A percentile compares a stretch with the other conserved stretches of the same genome.
Evolutionary conservation across 2,329 filamentous ascomycete species (phyloP).

Genomic region (Colletotrichum sp.): DNA sequence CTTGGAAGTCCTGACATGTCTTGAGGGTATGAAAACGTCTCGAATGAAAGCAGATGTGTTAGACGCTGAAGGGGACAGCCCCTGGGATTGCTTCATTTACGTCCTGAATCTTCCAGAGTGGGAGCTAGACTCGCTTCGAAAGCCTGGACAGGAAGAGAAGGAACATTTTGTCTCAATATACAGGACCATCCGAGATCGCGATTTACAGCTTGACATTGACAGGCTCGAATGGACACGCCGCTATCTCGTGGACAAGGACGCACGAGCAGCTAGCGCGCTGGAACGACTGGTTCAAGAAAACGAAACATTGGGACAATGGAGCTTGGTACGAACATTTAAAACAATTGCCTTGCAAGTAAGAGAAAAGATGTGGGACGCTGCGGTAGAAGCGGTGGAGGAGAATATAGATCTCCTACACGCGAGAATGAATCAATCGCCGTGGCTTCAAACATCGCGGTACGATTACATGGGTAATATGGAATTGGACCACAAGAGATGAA

Average conservation of each 20-base stretch:
- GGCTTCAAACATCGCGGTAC: background rate
- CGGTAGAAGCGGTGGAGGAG: background rate
- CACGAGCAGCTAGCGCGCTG: background rate
- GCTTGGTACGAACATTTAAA: background rate
- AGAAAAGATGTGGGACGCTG: constrained; percentile 7
- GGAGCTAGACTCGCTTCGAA: background rate
- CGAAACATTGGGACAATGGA: background rate
- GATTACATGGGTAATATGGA: background rate
- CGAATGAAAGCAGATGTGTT: background rate
- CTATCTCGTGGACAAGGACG: background rate
- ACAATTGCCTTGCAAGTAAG: background rate
- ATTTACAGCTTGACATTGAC: background rate
- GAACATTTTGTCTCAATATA: background rate
- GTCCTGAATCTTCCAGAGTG: background rate
- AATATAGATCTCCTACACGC: background rate
- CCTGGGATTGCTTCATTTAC: background rate
- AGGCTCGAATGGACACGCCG: background rate
- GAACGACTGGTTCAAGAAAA: background rate
- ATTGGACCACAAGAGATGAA: too few species aligned
- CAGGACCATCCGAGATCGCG: background rate
- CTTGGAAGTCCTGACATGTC: background rate
- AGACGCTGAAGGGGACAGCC: rapidly evolving
- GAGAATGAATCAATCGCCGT: background rate
- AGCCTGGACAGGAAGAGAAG: background rate
- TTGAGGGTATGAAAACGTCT: background rate